These are phyloP conservation scores for Talaromyces albobiverticillius DNA, from an alignment of 2,329 filamentous ascomycete genomes.

Conservation along the genomic window DNA sequence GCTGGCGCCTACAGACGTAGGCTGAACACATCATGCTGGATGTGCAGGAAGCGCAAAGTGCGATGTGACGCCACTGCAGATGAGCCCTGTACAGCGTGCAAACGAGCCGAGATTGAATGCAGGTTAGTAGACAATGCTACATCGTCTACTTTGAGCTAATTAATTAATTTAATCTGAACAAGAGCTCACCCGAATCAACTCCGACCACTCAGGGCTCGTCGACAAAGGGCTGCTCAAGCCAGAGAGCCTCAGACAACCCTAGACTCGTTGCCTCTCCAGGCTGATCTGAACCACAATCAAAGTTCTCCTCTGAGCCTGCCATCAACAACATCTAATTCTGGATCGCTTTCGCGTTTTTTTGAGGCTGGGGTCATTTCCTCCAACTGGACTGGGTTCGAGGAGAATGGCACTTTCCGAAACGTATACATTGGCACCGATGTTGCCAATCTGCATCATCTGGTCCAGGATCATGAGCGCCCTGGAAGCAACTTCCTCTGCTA, in stretches of 20 bases:
- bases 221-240: background rate
- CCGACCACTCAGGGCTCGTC: background rate
- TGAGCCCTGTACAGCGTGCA: background rate
- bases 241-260: background rate
- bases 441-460: slow-evolving; percentile 10
- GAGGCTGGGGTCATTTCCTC: slow-evolving; percentile 2
- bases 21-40: slow-evolving; percentile 1
- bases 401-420: slow-evolving; percentile 8
- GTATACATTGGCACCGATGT: slow-evolving; percentile 7
- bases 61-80: background rate
- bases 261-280: background rate
- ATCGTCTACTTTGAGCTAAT: no score
- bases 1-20: background rate
- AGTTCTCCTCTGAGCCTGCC: background rate
- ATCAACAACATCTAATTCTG: background rate
- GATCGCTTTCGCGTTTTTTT: background rate
- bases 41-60: slow-evolving; percentile 6
- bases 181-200: background rate
- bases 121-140: no score
- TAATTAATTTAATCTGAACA: no score
- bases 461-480: slow-evolving; percentile 2
- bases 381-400: slow-evolving; percentile 1
- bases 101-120: background rate
- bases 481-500: slow-evolving; percentile 1
- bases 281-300: background rate